A percentile compares a stretch with the other conserved stretches of the same genome.
phyloP scores from a whole-genome alignment of 805 yeast species.

The Candida ponderosae region DNA sequence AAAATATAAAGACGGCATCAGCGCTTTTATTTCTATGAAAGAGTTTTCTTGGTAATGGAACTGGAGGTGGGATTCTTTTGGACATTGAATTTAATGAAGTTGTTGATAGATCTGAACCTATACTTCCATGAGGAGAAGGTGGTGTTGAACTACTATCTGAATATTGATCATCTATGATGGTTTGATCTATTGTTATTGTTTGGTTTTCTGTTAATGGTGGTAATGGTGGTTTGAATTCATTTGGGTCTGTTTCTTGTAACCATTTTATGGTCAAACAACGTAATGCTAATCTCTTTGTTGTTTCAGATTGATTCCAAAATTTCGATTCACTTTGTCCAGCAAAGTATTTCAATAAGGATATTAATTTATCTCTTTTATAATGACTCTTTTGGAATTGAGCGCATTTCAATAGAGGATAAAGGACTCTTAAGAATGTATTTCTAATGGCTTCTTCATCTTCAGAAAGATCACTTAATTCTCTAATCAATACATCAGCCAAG shows the following conservation, averaged over 20 bases:
- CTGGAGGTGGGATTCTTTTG: slow-evolving; percentile 23
- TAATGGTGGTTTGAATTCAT: slow-evolving; percentile 4
- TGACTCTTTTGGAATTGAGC: slow-evolving; percentile 49
- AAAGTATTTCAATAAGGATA: slow-evolving; percentile 42
- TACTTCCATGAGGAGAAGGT: not conserved
- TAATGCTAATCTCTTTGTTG: slow-evolving; percentile 34
- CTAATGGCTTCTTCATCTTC: slow-evolving; percentile 49
- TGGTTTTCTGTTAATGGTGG: not conserved
- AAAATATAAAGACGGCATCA: not conserved
- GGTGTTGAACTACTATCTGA: slow-evolving; percentile 2
- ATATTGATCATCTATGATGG: slow-evolving; percentile 13
- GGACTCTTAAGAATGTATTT: slow-evolving; percentile 65
- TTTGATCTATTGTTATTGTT: slow-evolving; percentile 12
- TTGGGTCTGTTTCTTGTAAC: slow-evolving; percentile 14
- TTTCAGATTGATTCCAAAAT: slow-evolving; percentile 27
- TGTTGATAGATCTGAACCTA: slow-evolving; percentile 19
- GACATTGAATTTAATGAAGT: slow-evolving; percentile 27
- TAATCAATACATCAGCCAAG: slow-evolving; percentile 69
- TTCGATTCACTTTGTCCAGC: slow-evolving; percentile 21
- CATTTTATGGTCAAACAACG: slow-evolving; percentile 22
- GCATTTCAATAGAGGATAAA: slow-evolving; percentile 62
- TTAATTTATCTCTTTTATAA: slow-evolving; percentile 52
- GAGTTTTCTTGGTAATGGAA: slow-evolving; percentile 28
- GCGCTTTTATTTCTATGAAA: slow-evolving; percentile 4
- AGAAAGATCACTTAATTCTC: slow-evolving; percentile 71